Conservation (phyloP, 1,284 basidiomycete species). For the Cryptococcus sp. region DNA sequence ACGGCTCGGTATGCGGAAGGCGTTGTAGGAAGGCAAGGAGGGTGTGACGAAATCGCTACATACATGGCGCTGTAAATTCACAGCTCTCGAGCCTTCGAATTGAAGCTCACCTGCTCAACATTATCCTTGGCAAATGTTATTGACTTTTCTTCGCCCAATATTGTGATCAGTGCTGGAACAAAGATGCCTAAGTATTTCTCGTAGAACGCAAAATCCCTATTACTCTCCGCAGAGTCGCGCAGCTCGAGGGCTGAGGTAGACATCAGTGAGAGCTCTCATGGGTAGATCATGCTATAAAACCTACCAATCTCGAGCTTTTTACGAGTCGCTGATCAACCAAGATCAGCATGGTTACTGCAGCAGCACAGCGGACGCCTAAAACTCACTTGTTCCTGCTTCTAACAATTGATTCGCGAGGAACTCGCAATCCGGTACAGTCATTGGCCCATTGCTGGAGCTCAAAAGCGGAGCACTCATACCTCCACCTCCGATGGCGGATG, state of each 20-base stretch:
- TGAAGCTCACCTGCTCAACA: conserved; percentile 63
- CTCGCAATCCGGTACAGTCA: conserved; percentile 46
- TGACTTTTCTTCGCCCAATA: conserved; percentile 74
- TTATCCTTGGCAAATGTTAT: conserved; percentile 72
- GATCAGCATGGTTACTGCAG: background rate
- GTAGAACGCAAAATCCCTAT: conserved; percentile 73
- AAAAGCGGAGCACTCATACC: conserved; percentile 32
- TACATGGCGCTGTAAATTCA: background rate
- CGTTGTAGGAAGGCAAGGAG: conserved; percentile 87
- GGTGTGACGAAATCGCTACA: conserved; percentile 73
- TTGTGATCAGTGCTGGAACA: conserved; percentile 75
- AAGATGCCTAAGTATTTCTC: conserved; percentile 61
- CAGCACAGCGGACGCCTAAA: background rate
- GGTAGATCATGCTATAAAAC: background rate
- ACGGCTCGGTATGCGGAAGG: conserved; percentile 76
- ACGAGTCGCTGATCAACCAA: conserved; percentile 12
- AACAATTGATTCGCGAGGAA: conserved; percentile 42
- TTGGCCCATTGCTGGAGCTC: conserved; percentile 37
- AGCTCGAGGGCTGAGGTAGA: conserved; percentile 66
- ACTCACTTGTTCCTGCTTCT: conserved; percentile 32
- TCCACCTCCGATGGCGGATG: conserved; percentile 29
- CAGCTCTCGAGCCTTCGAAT: background rate
- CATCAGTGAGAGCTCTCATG: conserved; percentile 15
- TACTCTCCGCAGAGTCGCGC: conserved; percentile 81
- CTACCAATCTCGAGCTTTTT: conserved; percentile 21